Conservation (phyloP, 139 green algal species). For the Asterochloris sp. region DNA sequence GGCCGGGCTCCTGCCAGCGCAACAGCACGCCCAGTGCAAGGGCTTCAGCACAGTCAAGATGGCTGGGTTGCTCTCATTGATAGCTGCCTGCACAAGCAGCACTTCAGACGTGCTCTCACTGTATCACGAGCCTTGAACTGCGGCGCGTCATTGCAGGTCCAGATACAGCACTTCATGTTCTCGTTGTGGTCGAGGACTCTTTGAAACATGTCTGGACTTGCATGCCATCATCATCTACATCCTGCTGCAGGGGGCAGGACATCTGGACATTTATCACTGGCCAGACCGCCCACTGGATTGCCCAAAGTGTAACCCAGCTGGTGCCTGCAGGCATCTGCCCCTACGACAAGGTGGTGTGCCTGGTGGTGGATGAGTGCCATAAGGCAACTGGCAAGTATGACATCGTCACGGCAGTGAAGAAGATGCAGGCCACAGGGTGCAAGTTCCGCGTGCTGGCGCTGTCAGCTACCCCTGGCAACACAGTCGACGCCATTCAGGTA, state of each 20-base stretch:
- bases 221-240: not conserved
- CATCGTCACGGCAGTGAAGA: conserved; percentile 45
- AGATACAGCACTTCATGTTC: too few species aligned
- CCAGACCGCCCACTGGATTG: too few species aligned
- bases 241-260: not conserved
- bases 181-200: too few species aligned
- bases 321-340: conserved; percentile 51
- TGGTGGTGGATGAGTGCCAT: conserved; percentile 97
- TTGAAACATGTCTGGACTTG: not conserved
- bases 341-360: conserved; percentile 62
- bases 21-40: too few species aligned
- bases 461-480: conserved; percentile 82
- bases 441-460: conserved; percentile 83
- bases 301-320: too few species aligned
- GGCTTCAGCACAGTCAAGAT: too few species aligned
- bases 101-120: too few species aligned
- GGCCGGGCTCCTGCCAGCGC: not conserved
- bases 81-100: too few species aligned
- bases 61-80: too few species aligned
- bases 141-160: too few species aligned
- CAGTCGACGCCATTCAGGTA: conserved; percentile 52
- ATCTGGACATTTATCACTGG: too few species aligned
- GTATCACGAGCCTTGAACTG: too few species aligned
- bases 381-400: conserved; percentile 68
- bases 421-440: conserved; percentile 43